A percentile compares a stretch with the other conserved stretches of the same genome.
phyloP scores from a whole-genome alignment of 495 filamentous ascomycete genomes.

The Terfezia claveryi region DNA sequence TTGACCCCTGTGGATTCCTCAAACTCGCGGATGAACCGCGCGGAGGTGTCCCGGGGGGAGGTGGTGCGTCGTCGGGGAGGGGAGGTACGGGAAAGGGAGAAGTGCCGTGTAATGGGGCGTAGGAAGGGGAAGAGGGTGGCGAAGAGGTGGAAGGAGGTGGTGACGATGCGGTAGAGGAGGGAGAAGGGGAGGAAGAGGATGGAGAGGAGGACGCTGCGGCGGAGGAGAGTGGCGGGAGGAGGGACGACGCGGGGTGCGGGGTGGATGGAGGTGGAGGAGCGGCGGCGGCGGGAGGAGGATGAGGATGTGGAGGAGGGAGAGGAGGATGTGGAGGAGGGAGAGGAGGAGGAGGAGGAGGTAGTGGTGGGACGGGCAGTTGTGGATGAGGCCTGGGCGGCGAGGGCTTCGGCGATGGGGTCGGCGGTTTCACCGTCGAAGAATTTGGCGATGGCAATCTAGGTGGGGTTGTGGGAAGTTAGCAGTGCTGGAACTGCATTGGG shows the following conservation, averaged over 20 bases:
- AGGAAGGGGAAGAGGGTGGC: constrained; percentile 58
- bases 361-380: constrained; percentile 1
- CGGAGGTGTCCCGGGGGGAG: constrained; percentile 66
- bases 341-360: constrained; percentile 37
- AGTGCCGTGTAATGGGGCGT: constrained; percentile 40
- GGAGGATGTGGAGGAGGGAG: constrained; percentile 38
- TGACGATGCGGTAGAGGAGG: constrained; percentile 46
- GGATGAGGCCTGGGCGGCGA: constrained; percentile 29
- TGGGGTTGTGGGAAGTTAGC: constrained; percentile 7
- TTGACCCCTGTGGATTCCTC: constrained; percentile 41
- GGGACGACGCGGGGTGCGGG: constrained; percentile 65
- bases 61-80: constrained; percentile 40
- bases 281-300: constrained; percentile 31
- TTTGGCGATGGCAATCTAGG: constrained; percentile 75
- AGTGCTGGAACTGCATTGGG: constrained; percentile 1
- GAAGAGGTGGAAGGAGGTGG: constrained; percentile 39
- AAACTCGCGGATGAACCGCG: constrained; percentile 73
- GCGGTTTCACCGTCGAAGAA: constrained; percentile 93
- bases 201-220: constrained; percentile 49
- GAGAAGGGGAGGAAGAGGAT: constrained; percentile 67
- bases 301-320: constrained; percentile 30
- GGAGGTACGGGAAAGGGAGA: constrained; percentile 10
- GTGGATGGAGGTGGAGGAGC: constrained; percentile 24
- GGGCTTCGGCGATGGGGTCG: constrained; percentile 57
- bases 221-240: constrained; percentile 39